phyloP scores from a whole-genome alignment of 2,329 filamentous ascomycete genomes.

The Alternaria atra region DNA sequence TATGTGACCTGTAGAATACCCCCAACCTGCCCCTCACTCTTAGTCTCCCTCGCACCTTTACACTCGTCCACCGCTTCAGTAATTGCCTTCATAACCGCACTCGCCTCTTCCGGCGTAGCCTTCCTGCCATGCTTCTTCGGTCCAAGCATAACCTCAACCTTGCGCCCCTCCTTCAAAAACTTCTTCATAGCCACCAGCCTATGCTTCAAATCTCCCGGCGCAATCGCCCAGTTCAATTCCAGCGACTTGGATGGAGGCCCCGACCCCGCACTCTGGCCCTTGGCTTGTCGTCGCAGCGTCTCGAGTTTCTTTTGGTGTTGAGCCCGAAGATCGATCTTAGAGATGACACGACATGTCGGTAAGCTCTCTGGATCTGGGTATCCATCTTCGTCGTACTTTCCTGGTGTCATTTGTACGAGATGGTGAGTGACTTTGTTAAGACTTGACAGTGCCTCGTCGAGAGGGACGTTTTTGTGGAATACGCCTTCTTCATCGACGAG shows the following conservation, averaged over 20 bases:
- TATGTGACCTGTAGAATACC: constrained; percentile 45
- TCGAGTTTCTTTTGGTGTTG: constrained; percentile 59
- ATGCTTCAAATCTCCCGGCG: constrained; percentile 75
- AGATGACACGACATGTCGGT: constrained; percentile 76
- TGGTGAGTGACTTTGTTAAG: constrained; percentile 62
- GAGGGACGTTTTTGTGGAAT: constrained; percentile 46
- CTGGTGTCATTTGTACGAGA: constrained; percentile 59
- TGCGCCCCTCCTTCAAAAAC: constrained; percentile 78
- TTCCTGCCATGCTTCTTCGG: constrained; percentile 70
- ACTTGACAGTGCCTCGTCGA: constrained; percentile 51
- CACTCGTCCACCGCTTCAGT: constrained; percentile 54
- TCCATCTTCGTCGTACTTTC: constrained; percentile 32
- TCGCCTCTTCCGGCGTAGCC: constrained; percentile 66
- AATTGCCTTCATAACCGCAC: constrained; percentile 64
- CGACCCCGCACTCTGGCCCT: constrained; percentile 27
- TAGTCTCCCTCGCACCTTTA: constrained; percentile 38
- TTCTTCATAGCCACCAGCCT: constrained; percentile 59
- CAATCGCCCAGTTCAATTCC: constrained; percentile 92
- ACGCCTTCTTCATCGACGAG: constrained; percentile 53
- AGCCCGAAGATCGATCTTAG: constrained; percentile 61
- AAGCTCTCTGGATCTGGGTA: constrained; percentile 52
- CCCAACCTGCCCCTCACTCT: constrained; percentile 40
- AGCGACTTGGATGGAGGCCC: constrained; percentile 70
- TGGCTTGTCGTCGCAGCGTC: constrained; percentile 54
- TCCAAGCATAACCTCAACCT: constrained; percentile 76